Conservation (phyloP, 75 land plant genomes). For the Azolla pinnata region DNA sequence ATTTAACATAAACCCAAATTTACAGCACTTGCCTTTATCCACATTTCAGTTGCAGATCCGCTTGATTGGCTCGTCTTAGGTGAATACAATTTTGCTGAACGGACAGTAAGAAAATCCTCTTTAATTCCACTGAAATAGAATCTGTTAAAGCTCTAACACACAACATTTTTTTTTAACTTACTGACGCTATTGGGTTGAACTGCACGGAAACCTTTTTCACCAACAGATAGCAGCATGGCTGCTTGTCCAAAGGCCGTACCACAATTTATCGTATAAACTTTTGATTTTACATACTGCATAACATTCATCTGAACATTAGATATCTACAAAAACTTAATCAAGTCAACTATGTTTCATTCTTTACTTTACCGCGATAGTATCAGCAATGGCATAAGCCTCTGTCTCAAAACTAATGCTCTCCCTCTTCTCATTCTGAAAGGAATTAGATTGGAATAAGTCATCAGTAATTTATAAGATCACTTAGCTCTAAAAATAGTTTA, state of each 20-base stretch:
- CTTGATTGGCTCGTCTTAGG: constrained; percentile 73
- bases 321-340: no score
- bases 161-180: no score
- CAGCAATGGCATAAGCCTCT: constrained; percentile 93
- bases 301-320: no score
- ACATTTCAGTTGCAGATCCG: constrained; percentile 84
- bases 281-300: constrained; percentile 48
- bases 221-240: constrained; percentile 75
- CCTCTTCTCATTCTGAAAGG: constrained; percentile 54
- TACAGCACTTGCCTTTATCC: constrained; percentile 64
- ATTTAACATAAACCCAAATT: background rate
- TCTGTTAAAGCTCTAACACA: no score
- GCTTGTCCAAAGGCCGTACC: constrained; percentile 91
- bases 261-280: constrained; percentile 70
- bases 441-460: background rate
- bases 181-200: constrained; percentile 62
- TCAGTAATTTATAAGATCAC: background rate
- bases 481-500: no score
- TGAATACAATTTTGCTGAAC: constrained; percentile 70
- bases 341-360: no score
- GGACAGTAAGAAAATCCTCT: constrained; percentile 5
- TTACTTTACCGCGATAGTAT: constrained; percentile 70
- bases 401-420: constrained; percentile 85
- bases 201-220: constrained; percentile 75
- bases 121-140: background rate